Evolutionary conservation across 257 asterid species (phyloP), one percentile per base, ranked within the genome.

Genomic region (Solanum phureja): DNA sequence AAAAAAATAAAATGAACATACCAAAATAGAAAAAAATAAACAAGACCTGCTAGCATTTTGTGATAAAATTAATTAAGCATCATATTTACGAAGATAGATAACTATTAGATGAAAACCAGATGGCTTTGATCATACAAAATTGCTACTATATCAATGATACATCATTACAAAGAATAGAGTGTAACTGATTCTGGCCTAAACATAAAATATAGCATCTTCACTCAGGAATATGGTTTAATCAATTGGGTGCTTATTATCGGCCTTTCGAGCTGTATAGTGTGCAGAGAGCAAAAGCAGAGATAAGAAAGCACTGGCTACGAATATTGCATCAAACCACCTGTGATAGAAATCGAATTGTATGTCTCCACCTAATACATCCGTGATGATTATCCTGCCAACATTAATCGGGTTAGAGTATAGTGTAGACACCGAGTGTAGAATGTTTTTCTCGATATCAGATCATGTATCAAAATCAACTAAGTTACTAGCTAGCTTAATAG

Each of bases 321-420:
- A 97, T 12, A 97, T 97, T 7, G 99, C 99, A 88, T 97, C 99
- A 73, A 97, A 97, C 99, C 99, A 96, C 23, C 99, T 91, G 88
- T 97, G 99, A 88, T 97, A 97, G 92, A 96, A 96, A 88, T 96
- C 99, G 62, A 97, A 97, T 40, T 97, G 99, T 33, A 96, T 95
- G 90, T 97, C 99, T 23, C 98, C 98, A 11, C 99, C 99, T 91
- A 96, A 82, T 16, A 96, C 98, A 87, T 97, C 99, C 11, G 99
- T 97, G 84, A 97, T 97, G 74, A 97, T 97, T 90, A 95, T 89
- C 96, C 99, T 97, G 96, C 87, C 87, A 76, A 75, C 49, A 49
- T 12, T 82, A 29, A 71, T 74, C 27, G 38, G 24, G 29, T 49
- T 87, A 77, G 16, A 35, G 24, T 27, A 27, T 79, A 42, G 8